Conservation (phyloP, 768 basidiomycete species). For the Termitomyces sp. region DNA sequence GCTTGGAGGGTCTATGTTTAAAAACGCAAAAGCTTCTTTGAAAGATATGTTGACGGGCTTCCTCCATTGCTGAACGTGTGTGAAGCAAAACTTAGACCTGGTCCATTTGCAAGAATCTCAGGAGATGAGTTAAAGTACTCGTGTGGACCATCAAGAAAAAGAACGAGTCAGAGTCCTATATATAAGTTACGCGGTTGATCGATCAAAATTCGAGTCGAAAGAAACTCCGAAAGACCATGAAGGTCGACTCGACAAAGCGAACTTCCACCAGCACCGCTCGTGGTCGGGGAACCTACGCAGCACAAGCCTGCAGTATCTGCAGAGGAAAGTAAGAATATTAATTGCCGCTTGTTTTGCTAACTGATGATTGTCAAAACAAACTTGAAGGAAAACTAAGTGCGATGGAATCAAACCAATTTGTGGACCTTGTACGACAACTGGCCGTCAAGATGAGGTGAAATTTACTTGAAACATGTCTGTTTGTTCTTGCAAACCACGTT, state of each 20-base stretch:
- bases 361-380: neutral
- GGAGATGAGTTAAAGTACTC: neutral
- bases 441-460: conserved; percentile 32
- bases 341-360: neutral
- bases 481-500: neutral
- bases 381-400: conserved; percentile 39
- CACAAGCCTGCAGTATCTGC: conserved; percentile 32
- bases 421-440: conserved; percentile 29
- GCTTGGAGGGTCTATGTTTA: neutral
- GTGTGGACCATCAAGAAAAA: neutral
- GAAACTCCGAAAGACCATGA: conserved; percentile 11
- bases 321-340: conserved; percentile 30
- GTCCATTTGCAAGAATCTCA: neutral
- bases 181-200: conserved; percentile 6
- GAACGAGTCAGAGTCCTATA: conserved; percentile 6
- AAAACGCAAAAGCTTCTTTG: neutral
- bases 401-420: conserved; percentile 40
- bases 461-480: neutral
- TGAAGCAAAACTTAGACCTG: neutral
- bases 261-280: conserved; percentile 18
- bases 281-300: conserved; percentile 30
- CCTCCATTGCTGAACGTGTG: neutral
- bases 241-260: conserved; percentile 18
- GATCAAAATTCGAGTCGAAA: conserved; percentile 3
- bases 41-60: no score